Conservation (phyloP, 768 basidiomycete species). For the Termitomyces sp. region DNA sequence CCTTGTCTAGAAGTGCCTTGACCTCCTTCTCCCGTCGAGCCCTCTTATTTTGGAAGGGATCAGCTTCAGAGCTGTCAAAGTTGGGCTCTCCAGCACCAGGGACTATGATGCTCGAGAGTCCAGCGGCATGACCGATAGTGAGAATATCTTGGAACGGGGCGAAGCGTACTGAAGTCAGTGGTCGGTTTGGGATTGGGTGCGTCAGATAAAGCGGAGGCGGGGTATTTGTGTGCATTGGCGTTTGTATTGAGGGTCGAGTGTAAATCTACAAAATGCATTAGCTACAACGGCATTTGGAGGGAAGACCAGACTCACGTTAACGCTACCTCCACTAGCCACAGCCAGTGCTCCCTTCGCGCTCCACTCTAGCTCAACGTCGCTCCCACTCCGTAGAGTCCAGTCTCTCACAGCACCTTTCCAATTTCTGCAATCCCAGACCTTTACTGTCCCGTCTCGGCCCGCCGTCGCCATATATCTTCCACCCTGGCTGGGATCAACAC, state of each 20-base stretch:
- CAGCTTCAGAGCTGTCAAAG: constrained; percentile 90
- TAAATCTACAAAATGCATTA: constrained; percentile 58
- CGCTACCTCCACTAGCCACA: constrained; percentile 78
- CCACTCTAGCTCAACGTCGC: constrained; percentile 72
- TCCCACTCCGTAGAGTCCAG: constrained; percentile 68
- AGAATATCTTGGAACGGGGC: constrained; percentile 88
- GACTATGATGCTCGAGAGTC: constrained; percentile 83
- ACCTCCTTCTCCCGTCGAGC: constrained; percentile 89
- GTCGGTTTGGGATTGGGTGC: constrained; percentile 77
- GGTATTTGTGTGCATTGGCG: constrained; percentile 44
- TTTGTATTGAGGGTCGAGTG: constrained; percentile 61
- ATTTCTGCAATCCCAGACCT: constrained; percentile 96
- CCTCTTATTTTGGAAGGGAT: constrained; percentile 88
- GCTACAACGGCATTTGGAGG: constrained; percentile 7
- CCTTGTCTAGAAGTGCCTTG: constrained; percentile 86
- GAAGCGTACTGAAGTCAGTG: constrained; percentile 77
- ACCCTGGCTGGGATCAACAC: constrained; percentile 80
- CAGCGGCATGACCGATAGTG: constrained; percentile 72
- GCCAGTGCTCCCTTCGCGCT: constrained; percentile 82
- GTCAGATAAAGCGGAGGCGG: constrained; percentile 87
- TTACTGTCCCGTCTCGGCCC: constrained; percentile 85
- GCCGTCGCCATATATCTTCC: constrained; percentile 91
- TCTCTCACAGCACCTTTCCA: constrained; percentile 88
- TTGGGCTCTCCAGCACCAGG: constrained; percentile 94
- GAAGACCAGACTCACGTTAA: constrained; percentile 59